Percentiles rank a stretch among this genome's conserved stretches.
These are phyloP conservation scores for Thuidium tamariscinum DNA, from an alignment of 225 moss, liverwort and hornwort species.

Conservation along the genomic window DNA sequence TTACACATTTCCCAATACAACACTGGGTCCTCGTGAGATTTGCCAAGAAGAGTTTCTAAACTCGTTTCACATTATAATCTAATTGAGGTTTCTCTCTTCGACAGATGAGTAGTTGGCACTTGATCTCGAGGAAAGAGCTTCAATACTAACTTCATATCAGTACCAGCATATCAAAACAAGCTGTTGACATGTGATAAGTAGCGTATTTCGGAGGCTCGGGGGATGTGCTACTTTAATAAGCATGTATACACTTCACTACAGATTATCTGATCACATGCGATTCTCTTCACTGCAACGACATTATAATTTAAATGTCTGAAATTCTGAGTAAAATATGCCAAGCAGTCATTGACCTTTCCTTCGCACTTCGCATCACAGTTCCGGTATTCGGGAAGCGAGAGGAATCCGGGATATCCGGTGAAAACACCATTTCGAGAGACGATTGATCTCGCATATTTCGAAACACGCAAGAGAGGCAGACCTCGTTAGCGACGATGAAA, in stretches of 20 bases:
- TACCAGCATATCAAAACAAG: no score
- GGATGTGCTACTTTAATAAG: no score
- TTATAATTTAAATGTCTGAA: neutral
- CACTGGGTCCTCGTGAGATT: neutral
- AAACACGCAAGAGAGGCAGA: neutral
- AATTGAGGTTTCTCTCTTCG: no score
- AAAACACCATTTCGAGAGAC: neutral
- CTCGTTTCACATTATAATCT: no score
- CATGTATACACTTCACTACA: no score
- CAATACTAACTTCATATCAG: no score
- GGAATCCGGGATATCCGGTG: neutral
- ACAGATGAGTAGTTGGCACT: neutral
- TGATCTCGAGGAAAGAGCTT: no score
- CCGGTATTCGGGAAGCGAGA: accelerated
- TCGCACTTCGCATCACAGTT: neutral
- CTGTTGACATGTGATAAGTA: no score
- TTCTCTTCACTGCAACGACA: neutral
- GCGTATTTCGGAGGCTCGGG: no score
- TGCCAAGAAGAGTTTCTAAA: neutral
- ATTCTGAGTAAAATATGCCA: neutral
- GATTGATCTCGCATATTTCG: no score
- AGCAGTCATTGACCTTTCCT: neutral
- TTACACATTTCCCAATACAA: neutral
- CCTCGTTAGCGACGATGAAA: accelerated
- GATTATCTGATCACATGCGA: neutral